Evolutionary conservation across 768 basidiomycete species (phyloP), one percentile per base, ranked within the genome.

Genomic region (Auriscalpium orientale): DNA sequence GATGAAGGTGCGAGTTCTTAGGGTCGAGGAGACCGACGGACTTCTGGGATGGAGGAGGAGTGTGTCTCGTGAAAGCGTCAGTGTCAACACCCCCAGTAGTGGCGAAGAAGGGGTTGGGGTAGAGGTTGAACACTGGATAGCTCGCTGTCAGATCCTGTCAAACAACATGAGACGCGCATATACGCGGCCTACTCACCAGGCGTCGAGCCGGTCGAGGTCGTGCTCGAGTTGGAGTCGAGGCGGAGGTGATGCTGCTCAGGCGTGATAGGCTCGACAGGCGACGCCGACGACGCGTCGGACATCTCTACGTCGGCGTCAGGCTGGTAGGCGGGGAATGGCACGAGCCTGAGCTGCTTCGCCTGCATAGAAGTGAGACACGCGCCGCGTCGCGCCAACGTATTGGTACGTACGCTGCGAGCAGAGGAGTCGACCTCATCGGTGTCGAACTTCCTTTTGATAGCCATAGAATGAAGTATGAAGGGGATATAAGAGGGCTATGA

Each of bases 381-480:
- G 52, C 57, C 47, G 55, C 47, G 52, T 37, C 44, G 53, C 37
- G 44, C 36, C 55, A 20, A 36, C 37, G 55, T 53, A 51, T 22
- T 46, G 38, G 58, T 33, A 65, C 65, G 16, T 56, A 68, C 67
- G 37, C 55, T 56, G 54, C 63, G 76, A 59, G 74, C 78, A 53
- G 70, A 74, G 58, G 74, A 72, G 63, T 82, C 82, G 56, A 80
- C 79, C 18, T 72, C 66, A 57, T 85, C 85, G 18, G 74, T 62
- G 51, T 84, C 81, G 51, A 87, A 75, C 74, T 92, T 92, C 68
- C 89, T 80, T 70, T 91, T 92, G 66, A 88, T 60, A 44, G 82
- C 76, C 87, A 89, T 91, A 51, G 61, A 59, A 62, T 52, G 59
- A 54, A 16, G 46, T 49, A 48, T 56, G 49, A 46, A 51, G 65